Base-by-base conservation (phyloP, 73 alveolate genomes). In the Loxodes magnus region DNA sequence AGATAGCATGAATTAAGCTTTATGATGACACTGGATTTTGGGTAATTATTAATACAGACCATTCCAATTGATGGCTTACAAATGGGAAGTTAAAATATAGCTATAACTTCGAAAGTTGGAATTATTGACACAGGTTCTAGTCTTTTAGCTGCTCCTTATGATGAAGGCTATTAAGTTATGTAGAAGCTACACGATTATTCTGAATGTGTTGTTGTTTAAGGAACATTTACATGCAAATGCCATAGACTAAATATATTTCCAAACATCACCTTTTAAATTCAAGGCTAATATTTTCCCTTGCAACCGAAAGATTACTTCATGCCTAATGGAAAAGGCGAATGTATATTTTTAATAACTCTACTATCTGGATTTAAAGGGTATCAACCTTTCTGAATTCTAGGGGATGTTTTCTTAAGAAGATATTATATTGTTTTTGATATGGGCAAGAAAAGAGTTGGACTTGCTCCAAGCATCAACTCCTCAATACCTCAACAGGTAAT, bases 321-420 rank as follows among this genome's bases (percentile, higher is more conserved):
- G 59, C n/a, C 22, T n/a, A 22, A 19, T 46, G 39, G 39, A 1
- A n/a, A n/a, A n/a, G 34, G 59, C 9, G 27, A 46, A 0, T 46
- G 59, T 19, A 14, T 12, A 24, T n/a, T 46, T 22, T 46, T 46
- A 2, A 46, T 46, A 2, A 23, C 16, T 1, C 9, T 24, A n/a
- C n/a, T n/a, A n/a, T n/a, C n/a, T n/a, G n/a, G n/a, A n/a, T n/a
- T n/a, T 2, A 24, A 5, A 9, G 26, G 26, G 7, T 20, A 24
- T 1, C 7, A n/a, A 0, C 10, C 7, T 14, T 35, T 64, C 60
- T 64, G 78, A 71, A 55, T 64, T 4, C 57, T 64, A 5, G 78
- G 78, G 12, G 78, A 64, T 64, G 58, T 64, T n/a, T 64, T 64
- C 29, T 35, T 64, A 35, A 55, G 72, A 14, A 64, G 44, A 23